Conservation (phyloP, 257 asterid species). For the Salvia hispanica region DNA sequence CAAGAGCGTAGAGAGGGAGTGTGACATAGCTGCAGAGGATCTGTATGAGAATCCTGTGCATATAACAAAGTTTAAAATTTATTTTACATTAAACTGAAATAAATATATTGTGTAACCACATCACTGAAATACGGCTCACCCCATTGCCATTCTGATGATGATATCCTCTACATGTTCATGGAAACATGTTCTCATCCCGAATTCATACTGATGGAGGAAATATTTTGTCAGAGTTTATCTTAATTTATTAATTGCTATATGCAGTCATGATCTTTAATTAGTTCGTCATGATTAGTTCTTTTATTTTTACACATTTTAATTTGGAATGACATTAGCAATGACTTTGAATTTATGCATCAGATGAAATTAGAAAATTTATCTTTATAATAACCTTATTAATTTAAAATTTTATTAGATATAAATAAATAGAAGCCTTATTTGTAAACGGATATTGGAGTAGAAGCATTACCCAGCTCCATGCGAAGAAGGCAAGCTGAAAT, state of each 20-base stretch:
- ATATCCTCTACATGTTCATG: constrained; percentile 75
- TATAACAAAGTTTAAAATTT: neutral
- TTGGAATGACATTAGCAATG: too few relatives aligned
- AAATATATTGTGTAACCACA: neutral
- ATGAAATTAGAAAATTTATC: too few relatives aligned
- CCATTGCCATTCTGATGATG: constrained; percentile 76
- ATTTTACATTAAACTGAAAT: neutral
- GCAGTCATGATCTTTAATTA: too few relatives aligned
- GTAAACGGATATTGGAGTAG: too few relatives aligned
- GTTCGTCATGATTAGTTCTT: too few relatives aligned
- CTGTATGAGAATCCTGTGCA: constrained; percentile 71
- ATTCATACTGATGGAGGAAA: constrained; percentile 55
- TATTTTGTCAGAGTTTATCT: constrained; percentile 18
- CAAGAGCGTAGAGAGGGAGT: constrained; percentile 89
- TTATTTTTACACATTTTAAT: too few relatives aligned
- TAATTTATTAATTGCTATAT: neutral
- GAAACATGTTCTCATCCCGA: constrained; percentile 76
- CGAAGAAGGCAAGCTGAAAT: constrained; percentile 87
- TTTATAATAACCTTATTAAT: too few relatives aligned
- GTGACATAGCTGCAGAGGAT: constrained; percentile 87
- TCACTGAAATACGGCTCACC: constrained; percentile 45
- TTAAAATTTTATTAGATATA: too few relatives aligned
- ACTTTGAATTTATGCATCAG: too few relatives aligned
- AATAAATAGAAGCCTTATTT: too few relatives aligned
- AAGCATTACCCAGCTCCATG: constrained; percentile 78